Evolutionary conservation across 805 yeast genomes (phyloP).

Genomic region (Wickerhamiella parazyma): DNA sequence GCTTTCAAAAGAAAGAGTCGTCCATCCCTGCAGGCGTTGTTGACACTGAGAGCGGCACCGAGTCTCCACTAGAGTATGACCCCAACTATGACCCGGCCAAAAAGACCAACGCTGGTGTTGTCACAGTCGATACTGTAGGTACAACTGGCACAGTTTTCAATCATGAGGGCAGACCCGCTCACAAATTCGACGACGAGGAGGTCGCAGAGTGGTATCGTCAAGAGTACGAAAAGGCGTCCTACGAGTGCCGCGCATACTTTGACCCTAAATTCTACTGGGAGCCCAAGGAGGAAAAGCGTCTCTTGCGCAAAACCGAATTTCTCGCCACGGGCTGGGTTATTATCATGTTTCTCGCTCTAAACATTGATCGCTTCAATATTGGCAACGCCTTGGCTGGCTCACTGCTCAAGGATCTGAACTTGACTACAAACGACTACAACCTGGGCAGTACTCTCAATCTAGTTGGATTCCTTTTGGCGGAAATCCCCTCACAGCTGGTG

Average conservation of each 20-base stretch:
- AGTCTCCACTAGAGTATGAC: background rate
- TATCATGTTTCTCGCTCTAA: slow-evolving; percentile 44
- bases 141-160: background rate
- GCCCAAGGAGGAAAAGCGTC: slow-evolving; percentile 34
- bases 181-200: slow-evolving; percentile 31
- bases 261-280: slow-evolving; percentile 50
- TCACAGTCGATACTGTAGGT: background rate
- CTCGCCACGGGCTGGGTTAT: slow-evolving; percentile 46
- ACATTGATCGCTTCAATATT: slow-evolving; percentile 45
- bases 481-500: slow-evolving; percentile 54
- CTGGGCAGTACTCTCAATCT: slow-evolving; percentile 44
- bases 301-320: slow-evolving; percentile 41
- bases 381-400: slow-evolving; percentile 47
- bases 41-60: background rate
- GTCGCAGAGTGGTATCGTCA: slow-evolving; percentile 34
- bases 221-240: slow-evolving; percentile 33
- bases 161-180: slow-evolving; percentile 29
- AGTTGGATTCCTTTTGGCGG: slow-evolving; percentile 43
- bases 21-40: background rate
- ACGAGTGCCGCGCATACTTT: slow-evolving; percentile 42
- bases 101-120: slow-evolving; percentile 1
- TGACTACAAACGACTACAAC: slow-evolving; percentile 47
- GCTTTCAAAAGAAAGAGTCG: background rate
- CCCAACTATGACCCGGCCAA: background rate
- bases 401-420: slow-evolving; percentile 35